These are phyloP conservation scores for Cyberlindnera lachancei DNA, from an alignment of 805 yeast species.

Conservation along the genomic window DNA sequence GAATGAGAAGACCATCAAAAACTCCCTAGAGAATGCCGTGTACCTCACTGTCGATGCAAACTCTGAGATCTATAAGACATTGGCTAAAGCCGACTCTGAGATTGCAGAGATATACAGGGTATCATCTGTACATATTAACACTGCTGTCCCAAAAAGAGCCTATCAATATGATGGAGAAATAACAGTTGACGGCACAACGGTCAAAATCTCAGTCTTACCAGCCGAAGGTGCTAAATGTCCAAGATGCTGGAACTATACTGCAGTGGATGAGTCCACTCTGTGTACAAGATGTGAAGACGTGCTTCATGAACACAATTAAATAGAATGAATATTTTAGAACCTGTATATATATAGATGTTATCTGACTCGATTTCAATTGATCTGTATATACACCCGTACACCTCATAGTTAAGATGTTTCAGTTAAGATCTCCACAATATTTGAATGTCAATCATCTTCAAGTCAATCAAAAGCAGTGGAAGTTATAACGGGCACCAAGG, in stretches of 20 bases:
- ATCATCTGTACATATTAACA: constrained; percentile 44
- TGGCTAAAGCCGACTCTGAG: constrained; percentile 27
- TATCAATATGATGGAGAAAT: constrained; percentile 26
- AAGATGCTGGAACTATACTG: constrained; percentile 83
- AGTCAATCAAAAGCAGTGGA: too few relatives aligned
- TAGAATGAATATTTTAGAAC: too few relatives aligned
- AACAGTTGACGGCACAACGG: constrained; percentile 22
- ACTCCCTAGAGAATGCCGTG: constrained; percentile 53
- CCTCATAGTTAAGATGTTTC: too few relatives aligned
- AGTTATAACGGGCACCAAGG: too few relatives aligned
- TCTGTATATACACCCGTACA: too few relatives aligned
- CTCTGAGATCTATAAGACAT: constrained; percentile 6
- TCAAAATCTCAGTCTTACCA: constrained; percentile 33
- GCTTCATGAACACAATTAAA: too few relatives aligned
- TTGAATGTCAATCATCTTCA: too few relatives aligned
- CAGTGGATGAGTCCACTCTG: constrained; percentile 42
- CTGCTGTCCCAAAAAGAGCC: constrained; percentile 8
- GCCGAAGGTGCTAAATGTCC: constrained; percentile 66
- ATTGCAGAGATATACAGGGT: constrained; percentile 55
- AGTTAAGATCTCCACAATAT: too few relatives aligned
- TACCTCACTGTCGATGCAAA: constrained; percentile 24
- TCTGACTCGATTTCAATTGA: too few relatives aligned
- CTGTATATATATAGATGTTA: too few relatives aligned
- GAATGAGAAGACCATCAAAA: constrained; percentile 37
- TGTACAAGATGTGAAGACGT: constrained; percentile 61